Conservation (phyloP, 106 monocot genomes). For the Xerophyta viscosa region DNA sequence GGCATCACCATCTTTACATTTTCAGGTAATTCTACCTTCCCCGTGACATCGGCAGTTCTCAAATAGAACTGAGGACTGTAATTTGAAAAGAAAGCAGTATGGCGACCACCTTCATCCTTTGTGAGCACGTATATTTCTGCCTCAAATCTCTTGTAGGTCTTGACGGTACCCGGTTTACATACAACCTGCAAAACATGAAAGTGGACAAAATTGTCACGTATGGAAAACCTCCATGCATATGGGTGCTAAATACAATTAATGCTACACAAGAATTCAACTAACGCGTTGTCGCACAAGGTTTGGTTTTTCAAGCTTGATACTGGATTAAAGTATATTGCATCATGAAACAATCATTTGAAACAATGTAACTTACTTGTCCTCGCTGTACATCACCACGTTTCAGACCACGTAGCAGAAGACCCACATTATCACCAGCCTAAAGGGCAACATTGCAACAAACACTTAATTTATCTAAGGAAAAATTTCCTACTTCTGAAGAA, state of each 20-base stretch:
- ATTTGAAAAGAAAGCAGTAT: slow-evolving; percentile 93
- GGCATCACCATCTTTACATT: slow-evolving; percentile 98
- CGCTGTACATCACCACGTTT: slow-evolving; percentile 96
- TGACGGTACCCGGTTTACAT: slow-evolving; percentile 78
- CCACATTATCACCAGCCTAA: slow-evolving; percentile 93
- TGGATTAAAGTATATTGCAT: too few relatives aligned
- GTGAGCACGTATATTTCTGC: slow-evolving; percentile 96
- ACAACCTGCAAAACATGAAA: too few relatives aligned
- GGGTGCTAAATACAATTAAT: too few relatives aligned
- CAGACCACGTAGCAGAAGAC: slow-evolving; percentile 89
- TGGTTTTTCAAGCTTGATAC: too few relatives aligned
- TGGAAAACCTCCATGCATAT: too few relatives aligned
- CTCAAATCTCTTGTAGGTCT: slow-evolving; percentile 90
- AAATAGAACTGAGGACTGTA: slow-evolving; percentile 95
- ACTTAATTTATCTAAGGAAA: too few relatives aligned
- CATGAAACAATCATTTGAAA: not conserved
- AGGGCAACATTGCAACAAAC: too few relatives aligned
- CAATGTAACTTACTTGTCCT: slow-evolving; percentile 56
- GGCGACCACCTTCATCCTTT: slow-evolving; percentile 98
- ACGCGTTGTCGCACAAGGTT: too few relatives aligned
- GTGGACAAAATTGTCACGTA: too few relatives aligned
- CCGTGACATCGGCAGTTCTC: slow-evolving; percentile 95
- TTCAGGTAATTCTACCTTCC: slow-evolving; percentile 92
- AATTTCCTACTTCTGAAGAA: too few relatives aligned
- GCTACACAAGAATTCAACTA: too few relatives aligned